phyloP scores from a whole-genome alignment of 2,329 filamentous ascomycete genomes.

The Trichoderma semiorbis region DNA sequence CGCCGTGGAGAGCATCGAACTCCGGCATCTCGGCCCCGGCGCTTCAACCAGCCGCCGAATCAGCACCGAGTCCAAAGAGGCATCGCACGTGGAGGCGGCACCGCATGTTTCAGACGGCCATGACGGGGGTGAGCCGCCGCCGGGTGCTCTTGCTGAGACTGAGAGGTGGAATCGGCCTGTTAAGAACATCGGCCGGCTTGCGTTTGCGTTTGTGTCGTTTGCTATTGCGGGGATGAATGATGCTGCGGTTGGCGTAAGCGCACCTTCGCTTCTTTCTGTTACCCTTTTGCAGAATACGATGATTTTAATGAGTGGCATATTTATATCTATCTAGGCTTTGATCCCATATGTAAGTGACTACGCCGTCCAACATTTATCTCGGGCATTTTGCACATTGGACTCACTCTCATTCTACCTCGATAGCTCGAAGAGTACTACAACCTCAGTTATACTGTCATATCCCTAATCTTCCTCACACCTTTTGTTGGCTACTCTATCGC shows the following conservation, averaged over 20 bases:
- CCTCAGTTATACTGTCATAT: constrained; percentile 57
- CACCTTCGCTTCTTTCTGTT: neutral
- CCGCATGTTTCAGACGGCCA: neutral
- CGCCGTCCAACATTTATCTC: neutral
- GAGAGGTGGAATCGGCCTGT: constrained; percentile 38
- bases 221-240: constrained; percentile 62
- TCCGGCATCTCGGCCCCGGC: constrained; percentile 6
- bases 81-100: neutral
- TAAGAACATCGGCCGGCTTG: constrained; percentile 32
- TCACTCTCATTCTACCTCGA: neutral
- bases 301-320: neutral
- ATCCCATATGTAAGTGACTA: constrained; percentile 37
- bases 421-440: constrained; percentile 60
- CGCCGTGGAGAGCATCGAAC: constrained; percentile 17
- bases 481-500: constrained; percentile 61
- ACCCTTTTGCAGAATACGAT: neutral
- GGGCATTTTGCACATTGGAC: neutral
- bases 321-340: constrained; percentile 21
- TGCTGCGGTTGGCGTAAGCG: constrained; percentile 54
- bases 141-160: constrained; percentile 26
- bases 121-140: constrained; percentile 21
- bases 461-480: constrained; percentile 61
- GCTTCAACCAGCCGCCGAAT: neutral
- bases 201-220: constrained; percentile 54
- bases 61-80: neutral